Base-by-base conservation (phyloP, 352 stramenopile species). In the Phytophthora pini region DNA sequence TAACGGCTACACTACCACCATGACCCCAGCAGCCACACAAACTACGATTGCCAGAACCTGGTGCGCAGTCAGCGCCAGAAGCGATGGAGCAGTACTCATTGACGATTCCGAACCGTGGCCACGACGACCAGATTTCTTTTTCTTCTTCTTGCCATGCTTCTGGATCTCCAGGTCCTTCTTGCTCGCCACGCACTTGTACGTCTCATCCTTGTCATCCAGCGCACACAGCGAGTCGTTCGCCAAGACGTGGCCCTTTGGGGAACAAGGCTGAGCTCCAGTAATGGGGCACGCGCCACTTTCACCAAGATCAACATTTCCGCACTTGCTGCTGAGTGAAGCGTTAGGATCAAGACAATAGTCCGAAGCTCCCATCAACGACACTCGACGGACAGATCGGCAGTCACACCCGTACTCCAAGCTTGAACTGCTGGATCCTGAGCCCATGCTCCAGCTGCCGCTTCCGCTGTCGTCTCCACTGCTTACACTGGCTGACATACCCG, bases 171-270 rank as follows among this genome's bases (percentile, higher is more conserved):
- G 39, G 22, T 93, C 84, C 8, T 88, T 69, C 27, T 76, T 78
- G 61, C 80, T 90, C 13, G 81, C 79, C 22, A 88, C 80, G 40
- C 84, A 93, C 68, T 93, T 91, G 72, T 87, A 93, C 17, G 80
- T 86, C 2, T 80, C 71, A 58, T 90, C 80, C 41, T 76, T 76
- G 9, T 85, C 73, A 56, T 92, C 80, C 47, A 86, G 67, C 7
- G 63, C 62, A 52, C 84, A 93, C 11, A 86, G 39, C 32, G 82
- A 85, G 66, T 93, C 75, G 46, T 87, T 85, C 36, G 73, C 62
- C 40, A 93, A 57, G 13, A 84, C 68, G 50, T 91, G 81, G 31
- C 84, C 84, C 15, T 76, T 87, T 4, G 77, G 40, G 6, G 77
- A 82, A 51, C 84, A 93, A 8, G 84, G 84, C 41, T 85, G 68